Evolutionary conservation across 148 eudicot species (phyloP).

Genomic region (Drosera capensis): DNA sequence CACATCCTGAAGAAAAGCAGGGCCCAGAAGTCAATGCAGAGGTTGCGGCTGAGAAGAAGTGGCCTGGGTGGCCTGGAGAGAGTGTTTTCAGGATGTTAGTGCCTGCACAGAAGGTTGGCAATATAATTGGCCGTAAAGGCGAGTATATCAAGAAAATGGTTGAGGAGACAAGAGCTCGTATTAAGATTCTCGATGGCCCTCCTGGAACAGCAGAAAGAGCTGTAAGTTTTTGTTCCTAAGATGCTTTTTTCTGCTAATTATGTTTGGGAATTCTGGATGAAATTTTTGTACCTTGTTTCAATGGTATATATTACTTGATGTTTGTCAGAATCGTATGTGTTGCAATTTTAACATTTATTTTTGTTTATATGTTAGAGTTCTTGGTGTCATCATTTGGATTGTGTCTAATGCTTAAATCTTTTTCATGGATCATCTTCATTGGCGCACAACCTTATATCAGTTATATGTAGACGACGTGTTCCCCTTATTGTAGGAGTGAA

Average conservation of each 20-base stretch:
- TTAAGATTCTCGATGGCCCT: slow-evolving; percentile 91
- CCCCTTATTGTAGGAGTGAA: too few species aligned
- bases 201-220: slow-evolving; percentile 85
- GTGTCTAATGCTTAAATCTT: too few species aligned
- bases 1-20: slow-evolving; percentile 20
- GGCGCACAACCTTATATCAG: too few species aligned
- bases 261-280: background rate
- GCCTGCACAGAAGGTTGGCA: slow-evolving; percentile 78
- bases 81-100: slow-evolving; percentile 82
- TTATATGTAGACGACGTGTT: too few species aligned
- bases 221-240: slow-evolving; percentile 34
- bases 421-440: too few species aligned
- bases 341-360: too few species aligned
- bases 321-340: too few species aligned
- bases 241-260: background rate
- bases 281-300: background rate
- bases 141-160: slow-evolving; percentile 86
- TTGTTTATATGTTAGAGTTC: too few species aligned
- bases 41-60: slow-evolving; percentile 31
- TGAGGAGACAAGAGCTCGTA: slow-evolving; percentile 89
- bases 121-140: slow-evolving; percentile 95
- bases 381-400: too few species aligned
- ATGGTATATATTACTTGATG: too few species aligned
- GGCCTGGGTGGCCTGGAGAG: slow-evolving; percentile 99
- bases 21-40: slow-evolving; percentile 21